Evolutionary conservation across 768 basidiomycete genomes (phyloP).

Genomic region (Podaxis pistillaris): DNA sequence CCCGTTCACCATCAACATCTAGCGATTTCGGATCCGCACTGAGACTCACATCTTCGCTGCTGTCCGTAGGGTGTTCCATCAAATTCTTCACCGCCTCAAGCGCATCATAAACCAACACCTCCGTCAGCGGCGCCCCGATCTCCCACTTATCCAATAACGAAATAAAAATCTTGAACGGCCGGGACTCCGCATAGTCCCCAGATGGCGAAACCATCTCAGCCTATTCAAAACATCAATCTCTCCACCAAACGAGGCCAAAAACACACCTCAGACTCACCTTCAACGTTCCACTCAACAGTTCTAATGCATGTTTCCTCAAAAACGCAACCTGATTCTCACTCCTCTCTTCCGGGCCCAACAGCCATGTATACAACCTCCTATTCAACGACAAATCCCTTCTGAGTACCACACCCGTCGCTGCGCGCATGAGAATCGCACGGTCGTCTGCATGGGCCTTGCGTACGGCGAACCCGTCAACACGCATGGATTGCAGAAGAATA

Average conservation of each 20-base stretch:
- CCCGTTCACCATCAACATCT: background rate
- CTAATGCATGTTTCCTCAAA: constrained; percentile 68
- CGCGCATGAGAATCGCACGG: constrained; percentile 78
- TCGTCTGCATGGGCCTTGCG: constrained; percentile 71
- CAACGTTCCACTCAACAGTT: constrained; percentile 66
- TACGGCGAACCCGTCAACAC: constrained; percentile 69
- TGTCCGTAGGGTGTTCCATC: constrained; percentile 49
- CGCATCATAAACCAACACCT: constrained; percentile 74
- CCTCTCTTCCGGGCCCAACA: constrained; percentile 81
- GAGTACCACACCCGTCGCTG: constrained; percentile 85
- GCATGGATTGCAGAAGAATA: constrained; percentile 74
- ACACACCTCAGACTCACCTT: constrained; percentile 42
- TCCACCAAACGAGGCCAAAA: background rate
- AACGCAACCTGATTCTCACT: constrained; percentile 73
- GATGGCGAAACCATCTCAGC: constrained; percentile 76
- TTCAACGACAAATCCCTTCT: constrained; percentile 91
- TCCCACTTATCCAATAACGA: constrained; percentile 97
- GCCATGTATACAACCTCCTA: constrained; percentile 89
- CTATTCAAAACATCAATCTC: constrained; percentile 30
- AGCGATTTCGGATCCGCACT: background rate
- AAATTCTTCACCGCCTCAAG: constrained; percentile 68
- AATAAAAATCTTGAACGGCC: constrained; percentile 95
- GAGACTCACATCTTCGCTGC: constrained; percentile 57
- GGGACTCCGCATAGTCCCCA: constrained; percentile 70
- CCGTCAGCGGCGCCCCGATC: constrained; percentile 80